These are phyloP conservation scores for Erysiphe pulchra DNA, from an alignment of 2,329 filamentous ascomycete genomes.

Conservation along the genomic window DNA sequence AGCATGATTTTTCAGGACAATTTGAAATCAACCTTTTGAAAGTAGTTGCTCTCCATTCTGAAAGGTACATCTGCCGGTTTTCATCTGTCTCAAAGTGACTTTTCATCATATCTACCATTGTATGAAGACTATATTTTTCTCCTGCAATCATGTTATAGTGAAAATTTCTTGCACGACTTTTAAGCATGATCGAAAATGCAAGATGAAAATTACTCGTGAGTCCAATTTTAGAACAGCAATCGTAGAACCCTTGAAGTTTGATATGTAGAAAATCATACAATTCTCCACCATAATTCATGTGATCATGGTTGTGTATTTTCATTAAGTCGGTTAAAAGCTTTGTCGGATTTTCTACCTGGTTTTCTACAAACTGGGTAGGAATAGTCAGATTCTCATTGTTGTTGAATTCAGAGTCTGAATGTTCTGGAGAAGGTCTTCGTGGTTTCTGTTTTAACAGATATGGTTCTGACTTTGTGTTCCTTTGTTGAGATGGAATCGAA, in stretches of 20 bases:
- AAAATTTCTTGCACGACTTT: background rate
- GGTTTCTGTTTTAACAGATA: too few species aligned
- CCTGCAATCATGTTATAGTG: background rate
- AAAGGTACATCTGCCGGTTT: background rate
- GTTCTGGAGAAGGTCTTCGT: too few species aligned
- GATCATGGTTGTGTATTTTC: too few species aligned
- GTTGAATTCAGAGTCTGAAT: too few species aligned
- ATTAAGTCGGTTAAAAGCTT: too few species aligned
- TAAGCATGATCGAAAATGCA: background rate
- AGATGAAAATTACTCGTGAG: background rate
- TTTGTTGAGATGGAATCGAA: too few species aligned
- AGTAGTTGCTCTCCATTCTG: background rate
- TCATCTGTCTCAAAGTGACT: too few species aligned
- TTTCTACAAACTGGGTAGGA: too few species aligned
- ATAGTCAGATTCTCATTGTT: too few species aligned
- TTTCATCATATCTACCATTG: background rate
- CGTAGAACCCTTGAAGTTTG: background rate
- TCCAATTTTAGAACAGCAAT: background rate
- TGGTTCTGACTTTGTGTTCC: too few species aligned
- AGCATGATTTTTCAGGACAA: background rate
- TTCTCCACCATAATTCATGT: too few species aligned
- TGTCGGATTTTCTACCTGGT: too few species aligned
- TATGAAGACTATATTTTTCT: background rate
- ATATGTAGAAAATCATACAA: background rate
- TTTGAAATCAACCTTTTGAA: background rate